Evolutionary conservation across 1,139 yeast genomes (phyloP), one percentile per base, ranked within the genome.

Genomic region (Yamadazyma epiphylla): DNA sequence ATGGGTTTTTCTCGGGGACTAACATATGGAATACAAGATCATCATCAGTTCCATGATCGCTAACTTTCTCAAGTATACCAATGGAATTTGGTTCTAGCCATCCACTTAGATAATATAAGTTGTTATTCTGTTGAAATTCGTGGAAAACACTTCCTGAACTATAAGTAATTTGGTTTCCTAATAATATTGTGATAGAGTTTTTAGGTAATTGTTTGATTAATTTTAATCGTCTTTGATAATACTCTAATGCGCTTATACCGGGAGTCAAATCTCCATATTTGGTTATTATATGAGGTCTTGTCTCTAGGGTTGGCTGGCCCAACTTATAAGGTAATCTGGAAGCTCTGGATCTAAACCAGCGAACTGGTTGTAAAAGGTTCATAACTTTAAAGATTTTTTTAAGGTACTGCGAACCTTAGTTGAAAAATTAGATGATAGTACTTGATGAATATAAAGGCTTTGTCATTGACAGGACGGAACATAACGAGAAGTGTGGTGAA

Each of bases 41-140:
- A 5, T 75, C 80, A 12, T 71, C 66, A 26, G 59, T 54, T 1
- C 66, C 70, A 8, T 57, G 53, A 12, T 76, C 75, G 13, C 45
- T 48, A 16, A 57, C 55, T 45, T 80, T 84, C 49, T 85, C 94
- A 28, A 94, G 59, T 4, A 86, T 63, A 35, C 82, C 76, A 19
- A 87, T 81, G 0, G 95, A 77, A 40, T 84, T 81, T 2, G 98
- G 96, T 52, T 91, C 98, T 37, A 85, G 69, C 84, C 96, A 89
- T 6, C 97, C 97, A 1, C 95, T 81, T 40, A 91, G 55, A 53
- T 91, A 91, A 55, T 61, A 88, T 21, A 94, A 64, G 53, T 91
- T 89, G 33, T 86, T 94, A 48, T 88, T 83, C 56, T 91, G 99
- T 48, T 89, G 94, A 51, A 94, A 94, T 31, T 82, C 84, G 51